Percentiles rank a stretch among this genome's conserved stretches.
Evolutionary conservation across 1,284 basidiomycete genomes (phyloP).

Genomic region (Trametes polyzona): DNA sequence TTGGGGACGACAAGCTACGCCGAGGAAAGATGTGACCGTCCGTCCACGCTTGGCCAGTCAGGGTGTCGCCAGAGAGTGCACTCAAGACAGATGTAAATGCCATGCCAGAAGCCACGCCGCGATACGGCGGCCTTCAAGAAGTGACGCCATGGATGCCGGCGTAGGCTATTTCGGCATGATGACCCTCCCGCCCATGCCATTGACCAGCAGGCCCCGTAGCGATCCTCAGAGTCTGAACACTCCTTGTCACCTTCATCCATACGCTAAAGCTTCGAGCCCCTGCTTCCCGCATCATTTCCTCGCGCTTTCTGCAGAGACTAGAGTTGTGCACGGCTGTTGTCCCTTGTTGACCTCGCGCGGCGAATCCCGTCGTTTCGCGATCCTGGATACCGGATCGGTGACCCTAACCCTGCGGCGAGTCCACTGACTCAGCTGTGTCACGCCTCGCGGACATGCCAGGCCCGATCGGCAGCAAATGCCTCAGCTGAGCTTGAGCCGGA

Average conservation of each 20-base stretch:
- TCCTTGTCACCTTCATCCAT: too few relatives aligned
- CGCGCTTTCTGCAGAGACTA: not conserved
- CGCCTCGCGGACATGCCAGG: too few relatives aligned
- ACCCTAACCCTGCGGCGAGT: constrained; percentile 3
- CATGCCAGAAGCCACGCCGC: not conserved
- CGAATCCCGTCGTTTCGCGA: not conserved
- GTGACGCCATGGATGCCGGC: constrained; percentile 2
- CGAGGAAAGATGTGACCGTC: too few relatives aligned
- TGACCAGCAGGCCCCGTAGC: not conserved
- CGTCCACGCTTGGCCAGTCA: too few relatives aligned
- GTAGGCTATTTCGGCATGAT: constrained; percentile 6
- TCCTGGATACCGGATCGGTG: constrained; percentile 9
- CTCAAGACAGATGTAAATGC: too few relatives aligned
- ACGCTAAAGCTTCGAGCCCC: too few relatives aligned
- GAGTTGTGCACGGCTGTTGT: not conserved
- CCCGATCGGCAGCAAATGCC: too few relatives aligned
- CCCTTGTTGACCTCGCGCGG: not conserved
- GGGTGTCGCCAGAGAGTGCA: too few relatives aligned
- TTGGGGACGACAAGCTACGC: too few relatives aligned
- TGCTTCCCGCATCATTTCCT: too few relatives aligned
- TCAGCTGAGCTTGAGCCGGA: not conserved
- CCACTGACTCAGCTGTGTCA: constrained; percentile 3
- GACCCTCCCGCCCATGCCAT: not conserved
- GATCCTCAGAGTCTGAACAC: not conserved
- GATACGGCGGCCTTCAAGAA: not conserved